These are phyloP conservation scores for Prosopis cineraria DNA, from an alignment of 306 rosid species.

Conservation along the genomic window DNA sequence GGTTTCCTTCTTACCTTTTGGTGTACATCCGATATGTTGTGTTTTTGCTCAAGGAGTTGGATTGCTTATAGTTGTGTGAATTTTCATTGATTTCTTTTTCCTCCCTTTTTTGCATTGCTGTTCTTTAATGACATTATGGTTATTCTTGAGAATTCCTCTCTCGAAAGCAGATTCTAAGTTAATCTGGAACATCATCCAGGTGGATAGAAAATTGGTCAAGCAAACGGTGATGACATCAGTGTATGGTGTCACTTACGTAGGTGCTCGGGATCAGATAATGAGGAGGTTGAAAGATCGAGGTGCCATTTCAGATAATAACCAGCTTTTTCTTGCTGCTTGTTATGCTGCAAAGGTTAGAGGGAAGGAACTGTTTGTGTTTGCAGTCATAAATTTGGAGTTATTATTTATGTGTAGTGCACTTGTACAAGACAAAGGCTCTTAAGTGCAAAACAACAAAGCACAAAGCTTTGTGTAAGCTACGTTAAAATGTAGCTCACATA, in stretches of 20 bases:
- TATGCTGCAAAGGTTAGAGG: slow-evolving; percentile 85
- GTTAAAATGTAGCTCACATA: neutral
- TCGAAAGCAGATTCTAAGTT: slow-evolving; percentile 37
- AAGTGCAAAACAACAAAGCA: neutral
- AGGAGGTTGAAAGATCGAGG: slow-evolving; percentile 85
- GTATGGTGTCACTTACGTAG: slow-evolving; percentile 93
- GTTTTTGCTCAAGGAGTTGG: slow-evolving; percentile 21
- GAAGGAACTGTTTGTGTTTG: slow-evolving; percentile 12
- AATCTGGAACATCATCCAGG: slow-evolving; percentile 54
- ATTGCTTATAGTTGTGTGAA: neutral
- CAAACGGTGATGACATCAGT: slow-evolving; percentile 99
- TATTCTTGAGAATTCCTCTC: slow-evolving; percentile 16
- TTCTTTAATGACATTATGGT: slow-evolving; percentile 2
- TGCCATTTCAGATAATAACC: slow-evolving; percentile 60
- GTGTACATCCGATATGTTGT: slow-evolving; percentile 4
- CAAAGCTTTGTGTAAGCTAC: neutral
- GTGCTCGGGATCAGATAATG: slow-evolving; percentile 94
- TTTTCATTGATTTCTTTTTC: neutral
- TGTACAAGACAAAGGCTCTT: neutral
- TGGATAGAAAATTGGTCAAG: slow-evolving; percentile 96
- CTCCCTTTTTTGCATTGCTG: neutral
- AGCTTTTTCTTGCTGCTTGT: slow-evolving; percentile 76
- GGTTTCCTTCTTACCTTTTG: slow-evolving; percentile 50
- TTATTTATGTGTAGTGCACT: neutral
- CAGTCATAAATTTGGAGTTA: neutral